Evolutionary conservation across 805 yeast species (phyloP).

Genomic region (Wickerhamiella kurtzmanii): DNA sequence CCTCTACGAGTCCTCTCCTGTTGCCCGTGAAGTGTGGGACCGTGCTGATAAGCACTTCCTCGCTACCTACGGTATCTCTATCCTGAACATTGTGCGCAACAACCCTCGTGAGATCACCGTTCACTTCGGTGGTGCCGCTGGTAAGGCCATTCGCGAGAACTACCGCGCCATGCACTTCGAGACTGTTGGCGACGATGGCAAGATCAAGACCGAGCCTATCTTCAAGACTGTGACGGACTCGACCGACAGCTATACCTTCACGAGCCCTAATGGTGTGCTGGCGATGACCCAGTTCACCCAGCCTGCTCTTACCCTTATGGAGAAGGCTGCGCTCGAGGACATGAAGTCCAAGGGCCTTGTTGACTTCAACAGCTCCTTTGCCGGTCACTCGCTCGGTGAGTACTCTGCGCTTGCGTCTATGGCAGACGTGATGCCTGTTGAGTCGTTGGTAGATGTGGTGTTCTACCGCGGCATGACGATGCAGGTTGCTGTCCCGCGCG

Average conservation of each 20-base stretch:
- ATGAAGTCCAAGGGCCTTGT: constrained; percentile 91
- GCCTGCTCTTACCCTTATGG: constrained; percentile 98
- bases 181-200: constrained; percentile 74
- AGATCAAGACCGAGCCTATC: constrained; percentile 79
- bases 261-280: constrained; percentile 84
- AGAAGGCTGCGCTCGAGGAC: constrained; percentile 96
- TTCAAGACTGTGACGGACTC: constrained; percentile 79
- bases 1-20: constrained; percentile 75
- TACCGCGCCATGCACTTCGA: constrained; percentile 96
- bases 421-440: constrained; percentile 98
- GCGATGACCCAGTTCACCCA: constrained; percentile 98
- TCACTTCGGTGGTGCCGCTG: constrained; percentile 96
- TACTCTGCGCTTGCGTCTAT: constrained; percentile 94
- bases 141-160: constrained; percentile 87
- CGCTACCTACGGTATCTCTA: constrained; percentile 91
- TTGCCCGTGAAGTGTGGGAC: constrained; percentile 95
- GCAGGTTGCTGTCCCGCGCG: constrained; percentile 99
- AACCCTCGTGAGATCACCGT: constrained; percentile 93
- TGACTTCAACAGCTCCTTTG: constrained; percentile 79
- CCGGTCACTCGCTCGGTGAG: constrained; percentile 99
- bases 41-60: constrained; percentile 91
- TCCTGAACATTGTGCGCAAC: constrained; percentile 84
- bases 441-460: constrained; percentile 90
- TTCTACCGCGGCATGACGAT: constrained; percentile 99
- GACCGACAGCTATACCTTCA: constrained; percentile 77